phyloP scores from a whole-genome alignment of 2,329 filamentous ascomycete species.

The Neonectria magnoliae region DNA sequence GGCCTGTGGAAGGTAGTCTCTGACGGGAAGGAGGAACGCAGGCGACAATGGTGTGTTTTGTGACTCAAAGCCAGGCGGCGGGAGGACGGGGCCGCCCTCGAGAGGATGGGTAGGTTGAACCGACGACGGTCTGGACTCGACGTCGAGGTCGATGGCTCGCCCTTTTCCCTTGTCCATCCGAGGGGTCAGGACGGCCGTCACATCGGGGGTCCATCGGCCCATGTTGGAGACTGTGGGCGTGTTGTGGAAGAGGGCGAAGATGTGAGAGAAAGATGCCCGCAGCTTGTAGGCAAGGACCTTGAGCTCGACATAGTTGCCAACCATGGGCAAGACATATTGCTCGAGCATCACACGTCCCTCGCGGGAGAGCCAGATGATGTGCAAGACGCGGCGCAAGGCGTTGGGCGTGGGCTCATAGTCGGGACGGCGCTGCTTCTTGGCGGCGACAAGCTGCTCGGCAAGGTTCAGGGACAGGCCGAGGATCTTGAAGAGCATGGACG shows the following conservation, averaged over 20 bases:
- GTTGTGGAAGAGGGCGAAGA: constrained; percentile 97
- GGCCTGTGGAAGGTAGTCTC: constrained; percentile 86
- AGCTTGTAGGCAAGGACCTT: constrained; percentile 93
- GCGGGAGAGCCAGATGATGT: constrained; percentile 94
- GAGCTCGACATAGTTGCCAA: constrained; percentile 80
- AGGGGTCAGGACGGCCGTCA: constrained; percentile 50
- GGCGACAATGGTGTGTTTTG: constrained; percentile 58
- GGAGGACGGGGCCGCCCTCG: constrained; percentile 68
- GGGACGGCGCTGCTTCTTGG: constrained; percentile 83
- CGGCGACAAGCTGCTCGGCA: constrained; percentile 82
- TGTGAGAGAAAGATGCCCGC: constrained; percentile 93
- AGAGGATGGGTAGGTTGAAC: constrained; percentile 59
- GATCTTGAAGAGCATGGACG: constrained; percentile 87
- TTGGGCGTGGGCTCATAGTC: constrained; percentile 82
- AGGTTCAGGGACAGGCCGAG: constrained; percentile 91
- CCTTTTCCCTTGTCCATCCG: constrained; percentile 59
- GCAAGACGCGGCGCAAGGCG: constrained; percentile 82
- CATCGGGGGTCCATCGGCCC: constrained; percentile 62
- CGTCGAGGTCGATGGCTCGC: constrained; percentile 55
- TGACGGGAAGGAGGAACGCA: constrained; percentile 81
- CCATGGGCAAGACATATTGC: constrained; percentile 86
- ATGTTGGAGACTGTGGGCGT: constrained; percentile 78
- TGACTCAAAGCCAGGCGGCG: constrained; percentile 64
- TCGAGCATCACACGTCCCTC: constrained; percentile 92
- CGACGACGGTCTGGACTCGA: constrained; percentile 54